These are phyloP conservation scores for Nakaseomyces bracarensis DNA, from an alignment of 1,139 yeast genomes.

Conservation along the genomic window DNA sequence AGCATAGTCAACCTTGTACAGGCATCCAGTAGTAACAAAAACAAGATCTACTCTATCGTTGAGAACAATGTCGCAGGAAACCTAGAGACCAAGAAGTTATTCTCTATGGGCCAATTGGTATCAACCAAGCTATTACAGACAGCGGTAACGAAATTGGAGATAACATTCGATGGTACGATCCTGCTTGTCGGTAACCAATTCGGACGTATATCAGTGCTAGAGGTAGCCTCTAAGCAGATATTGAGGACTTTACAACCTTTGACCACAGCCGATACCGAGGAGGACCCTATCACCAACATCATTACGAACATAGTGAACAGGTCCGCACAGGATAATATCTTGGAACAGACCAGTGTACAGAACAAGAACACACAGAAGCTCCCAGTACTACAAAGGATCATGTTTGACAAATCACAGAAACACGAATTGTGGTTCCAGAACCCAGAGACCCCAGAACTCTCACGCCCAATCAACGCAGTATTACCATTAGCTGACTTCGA, in stretches of 20 bases:
- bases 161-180: constrained; percentile 70
- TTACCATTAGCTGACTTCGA: constrained; percentile 32
- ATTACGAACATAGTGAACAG: constrained; percentile 17
- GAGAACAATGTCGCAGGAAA: constrained; percentile 12
- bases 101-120: constrained; percentile 25
- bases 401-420: constrained; percentile 37
- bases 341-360: neutral
- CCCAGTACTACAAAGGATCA: constrained; percentile 54
- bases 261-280: constrained; percentile 24
- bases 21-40: constrained; percentile 14
- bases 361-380: constrained; percentile 26
- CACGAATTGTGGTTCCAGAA: constrained; percentile 48
- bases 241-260: constrained; percentile 55
- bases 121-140: constrained; percentile 18
- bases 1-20: constrained; percentile 22
- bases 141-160: constrained; percentile 44
- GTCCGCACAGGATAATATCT: neutral
- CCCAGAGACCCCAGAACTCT: constrained; percentile 17
- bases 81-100: constrained; percentile 16
- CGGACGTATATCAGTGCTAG: constrained; percentile 65
- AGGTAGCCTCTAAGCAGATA: constrained; percentile 70
- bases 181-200: constrained; percentile 64
- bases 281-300: constrained; percentile 32
- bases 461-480: constrained; percentile 6
- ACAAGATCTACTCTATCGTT: constrained; percentile 24